Percentiles rank a stretch among this genome's conserved stretches.
phyloP scores from a whole-genome alignment of 2,329 filamentous ascomycete species.

The Neopestalotiopsis clavispora region DNA sequence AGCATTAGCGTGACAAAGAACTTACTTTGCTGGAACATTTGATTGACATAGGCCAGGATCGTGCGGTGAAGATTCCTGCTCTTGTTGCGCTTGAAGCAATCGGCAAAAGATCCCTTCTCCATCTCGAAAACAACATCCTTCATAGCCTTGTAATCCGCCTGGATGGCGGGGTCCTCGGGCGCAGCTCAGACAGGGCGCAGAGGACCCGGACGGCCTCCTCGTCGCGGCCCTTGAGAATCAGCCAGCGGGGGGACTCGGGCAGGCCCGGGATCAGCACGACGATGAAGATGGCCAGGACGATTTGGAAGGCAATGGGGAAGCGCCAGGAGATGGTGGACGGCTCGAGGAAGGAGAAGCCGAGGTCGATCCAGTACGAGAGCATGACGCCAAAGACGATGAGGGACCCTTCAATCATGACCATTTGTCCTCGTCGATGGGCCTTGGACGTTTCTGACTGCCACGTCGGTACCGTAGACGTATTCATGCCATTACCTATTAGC shows the following conservation, averaged over 20 bases:
- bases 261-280: constrained; percentile 1
- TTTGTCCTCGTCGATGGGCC: constrained; percentile 20
- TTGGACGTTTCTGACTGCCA: constrained; percentile 25
- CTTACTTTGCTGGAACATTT: constrained; percentile 16
- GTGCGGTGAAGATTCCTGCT: constrained; percentile 14
- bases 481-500: constrained; percentile 17
- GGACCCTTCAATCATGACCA: constrained; percentile 24
- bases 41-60: constrained; percentile 9
- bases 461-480: constrained; percentile 23
- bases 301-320: constrained; percentile 15
- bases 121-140: constrained; percentile 11
- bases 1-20: background rate
- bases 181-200: constrained; percentile 1
- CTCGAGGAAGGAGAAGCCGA: constrained; percentile 15
- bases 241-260: constrained; percentile 15
- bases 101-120: constrained; percentile 7
- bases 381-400: constrained; percentile 16
- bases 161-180: constrained; percentile 7
- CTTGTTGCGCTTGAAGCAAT: constrained; percentile 16
- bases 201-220: constrained; percentile 14
- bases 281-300: constrained; percentile 8
- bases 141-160: constrained; percentile 10
- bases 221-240: constrained; percentile 11
- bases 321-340: constrained; percentile 13
- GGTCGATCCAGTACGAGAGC: constrained; percentile 17